Evolutionary conservation across 2,329 filamentous ascomycete species (phyloP).

Genomic region (Alternaria novae-zelandiae): DNA sequence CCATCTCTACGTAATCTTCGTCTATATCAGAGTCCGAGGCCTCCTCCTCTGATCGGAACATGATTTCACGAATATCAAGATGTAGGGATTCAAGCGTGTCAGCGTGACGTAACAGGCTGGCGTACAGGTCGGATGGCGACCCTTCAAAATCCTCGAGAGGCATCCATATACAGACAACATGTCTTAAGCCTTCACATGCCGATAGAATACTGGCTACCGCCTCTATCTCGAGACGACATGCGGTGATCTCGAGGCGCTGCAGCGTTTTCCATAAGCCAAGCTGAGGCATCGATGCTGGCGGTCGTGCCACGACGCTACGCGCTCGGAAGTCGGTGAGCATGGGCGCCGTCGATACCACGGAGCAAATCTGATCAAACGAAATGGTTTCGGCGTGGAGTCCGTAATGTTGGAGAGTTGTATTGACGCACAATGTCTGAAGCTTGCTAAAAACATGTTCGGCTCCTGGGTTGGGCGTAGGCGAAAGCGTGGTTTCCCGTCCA

Average conservation of each 20-base stretch:
- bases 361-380: slow-evolving; percentile 14
- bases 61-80: slow-evolving; percentile 20
- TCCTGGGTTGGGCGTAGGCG: not conserved
- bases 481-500: not conserved
- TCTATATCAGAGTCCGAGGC: not conserved
- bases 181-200: slow-evolving; percentile 22
- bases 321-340: slow-evolving; percentile 20
- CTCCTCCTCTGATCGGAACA: not conserved
- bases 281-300: not conserved
- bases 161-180: slow-evolving; percentile 32
- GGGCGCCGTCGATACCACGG: slow-evolving; percentile 11
- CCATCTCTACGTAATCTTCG: not conserved
- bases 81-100: slow-evolving; percentile 23
- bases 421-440: slow-evolving; percentile 22
- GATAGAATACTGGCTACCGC: slow-evolving; percentile 12
- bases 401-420: slow-evolving; percentile 16
- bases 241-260: slow-evolving; percentile 26
- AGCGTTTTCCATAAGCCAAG: slow-evolving; percentile 12
- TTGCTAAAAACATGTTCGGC: slow-evolving; percentile 14
- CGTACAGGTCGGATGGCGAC: slow-evolving; percentile 11
- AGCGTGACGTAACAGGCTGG: slow-evolving; percentile 16
- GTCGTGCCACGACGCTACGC: slow-evolving; percentile 11
- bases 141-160: not conserved
- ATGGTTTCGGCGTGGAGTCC: not conserved
- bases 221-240: slow-evolving; percentile 19